These are phyloP conservation scores for Litsea cubeba DNA, from an alignment of 164 flowering plant species.

Conservation along the genomic window DNA sequence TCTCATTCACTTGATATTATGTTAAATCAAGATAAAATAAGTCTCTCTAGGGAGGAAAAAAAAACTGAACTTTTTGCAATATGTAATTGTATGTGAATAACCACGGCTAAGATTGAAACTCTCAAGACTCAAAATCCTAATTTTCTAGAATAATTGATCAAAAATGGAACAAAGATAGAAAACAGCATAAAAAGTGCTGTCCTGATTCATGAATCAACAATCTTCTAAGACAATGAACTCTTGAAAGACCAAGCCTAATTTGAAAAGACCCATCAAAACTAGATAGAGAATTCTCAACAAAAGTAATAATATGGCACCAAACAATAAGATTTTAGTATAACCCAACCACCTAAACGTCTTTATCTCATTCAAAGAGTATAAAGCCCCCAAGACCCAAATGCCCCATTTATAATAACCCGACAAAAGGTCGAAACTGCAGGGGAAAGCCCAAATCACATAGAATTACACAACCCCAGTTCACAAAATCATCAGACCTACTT, in stretches of 20 bases:
- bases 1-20: no score
- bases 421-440: no score
- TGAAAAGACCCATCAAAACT: background rate
- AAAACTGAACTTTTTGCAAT: background rate
- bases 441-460: no score
- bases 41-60: background rate
- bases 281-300: background rate
- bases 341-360: no score
- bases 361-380: no score
- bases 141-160: no score
- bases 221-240: background rate
- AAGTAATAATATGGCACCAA: background rate
- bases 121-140: background rate
- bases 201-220: background rate
- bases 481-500: slow-evolving; percentile 6
- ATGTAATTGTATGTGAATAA: no score
- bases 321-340: background rate
- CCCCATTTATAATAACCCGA: no score
- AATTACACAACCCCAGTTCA: no score
- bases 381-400: no score
- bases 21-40: background rate
- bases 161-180: background rate
- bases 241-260: background rate
- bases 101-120: background rate
- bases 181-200: background rate